phyloP scores from a whole-genome alignment of 2,329 filamentous ascomycete species.

The Colletotrichum sp. region DNA sequence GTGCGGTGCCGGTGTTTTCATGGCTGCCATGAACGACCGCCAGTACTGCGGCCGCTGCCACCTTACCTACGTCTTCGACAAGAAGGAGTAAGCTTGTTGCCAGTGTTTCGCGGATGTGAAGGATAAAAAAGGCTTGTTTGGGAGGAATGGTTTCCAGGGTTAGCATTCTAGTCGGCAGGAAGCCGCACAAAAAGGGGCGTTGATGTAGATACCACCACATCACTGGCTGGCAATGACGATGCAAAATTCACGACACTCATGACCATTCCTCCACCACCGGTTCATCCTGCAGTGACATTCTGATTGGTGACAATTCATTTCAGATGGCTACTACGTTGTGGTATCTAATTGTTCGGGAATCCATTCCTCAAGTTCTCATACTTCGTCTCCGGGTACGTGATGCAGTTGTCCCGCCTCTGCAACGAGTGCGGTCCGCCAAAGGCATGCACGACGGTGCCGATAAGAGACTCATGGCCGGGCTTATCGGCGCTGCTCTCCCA shows the following conservation, averaged over 20 bases:
- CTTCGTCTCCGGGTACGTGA: constrained; percentile 69
- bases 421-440: constrained; percentile 60
- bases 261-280: not conserved
- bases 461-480: constrained; percentile 68
- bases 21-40: constrained; percentile 99
- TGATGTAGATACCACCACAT: constrained; percentile 46
- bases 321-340: not conserved
- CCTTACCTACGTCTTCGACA: constrained; percentile 76
- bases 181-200: constrained; percentile 41
- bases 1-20: constrained; percentile 99
- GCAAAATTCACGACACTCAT: constrained; percentile 21
- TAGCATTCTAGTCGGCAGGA: constrained; percentile 27
- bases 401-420: constrained; percentile 60
- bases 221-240: constrained; percentile 27
- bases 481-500: constrained; percentile 90
- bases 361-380: constrained; percentile 73
- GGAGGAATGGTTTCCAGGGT: constrained; percentile 19
- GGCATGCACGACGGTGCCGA: constrained; percentile 64
- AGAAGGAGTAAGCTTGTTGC: constrained; percentile 51
- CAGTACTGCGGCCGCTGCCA: constrained; percentile 90
- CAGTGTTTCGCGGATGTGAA: constrained; percentile 17
- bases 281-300: not conserved
- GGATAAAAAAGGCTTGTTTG: constrained; percentile 9
- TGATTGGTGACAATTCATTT: not conserved
- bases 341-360: constrained; percentile 41